These are phyloP conservation scores for Starmera stellimalicola DNA, from an alignment of 1,139 yeast genomes.

Conservation along the genomic window DNA sequence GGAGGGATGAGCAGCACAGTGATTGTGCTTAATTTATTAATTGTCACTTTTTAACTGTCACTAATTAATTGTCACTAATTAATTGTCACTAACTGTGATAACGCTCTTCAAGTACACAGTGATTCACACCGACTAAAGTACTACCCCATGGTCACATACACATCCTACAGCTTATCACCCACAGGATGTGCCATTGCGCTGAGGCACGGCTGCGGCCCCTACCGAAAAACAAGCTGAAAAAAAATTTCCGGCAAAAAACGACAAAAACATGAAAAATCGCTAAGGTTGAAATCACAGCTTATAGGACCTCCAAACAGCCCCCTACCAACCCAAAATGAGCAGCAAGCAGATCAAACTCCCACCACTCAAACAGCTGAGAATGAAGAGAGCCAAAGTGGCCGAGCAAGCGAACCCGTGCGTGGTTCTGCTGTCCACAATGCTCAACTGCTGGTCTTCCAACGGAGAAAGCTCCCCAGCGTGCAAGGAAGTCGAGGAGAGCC, in stretches of 20 bases:
- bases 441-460: conserved; percentile 95
- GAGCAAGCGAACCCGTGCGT: conserved; percentile 62
- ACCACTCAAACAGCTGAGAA: conserved; percentile 66
- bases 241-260: not conserved
- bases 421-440: conserved; percentile 73
- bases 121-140: no score
- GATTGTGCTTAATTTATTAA: no score
- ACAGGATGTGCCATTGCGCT: no score
- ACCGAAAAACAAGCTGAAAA: no score
- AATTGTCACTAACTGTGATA: no score
- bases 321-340: not conserved
- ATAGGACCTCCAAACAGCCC: not conserved
- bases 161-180: no score
- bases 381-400: conserved; percentile 51
- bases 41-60: no score
- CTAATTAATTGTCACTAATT: no score
- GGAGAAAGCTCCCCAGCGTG: conserved; percentile 75
- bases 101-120: no score
- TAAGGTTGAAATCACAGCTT: not conserved
- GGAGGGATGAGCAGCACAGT: no score
- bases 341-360: conserved; percentile 37
- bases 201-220: no score
- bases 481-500: conserved; percentile 46
- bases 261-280: not conserved
- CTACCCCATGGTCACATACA: no score